Evolutionary conservation across 371 early-diverging fungal species (phyloP).

Genomic region (Globomyces sp.): DNA sequence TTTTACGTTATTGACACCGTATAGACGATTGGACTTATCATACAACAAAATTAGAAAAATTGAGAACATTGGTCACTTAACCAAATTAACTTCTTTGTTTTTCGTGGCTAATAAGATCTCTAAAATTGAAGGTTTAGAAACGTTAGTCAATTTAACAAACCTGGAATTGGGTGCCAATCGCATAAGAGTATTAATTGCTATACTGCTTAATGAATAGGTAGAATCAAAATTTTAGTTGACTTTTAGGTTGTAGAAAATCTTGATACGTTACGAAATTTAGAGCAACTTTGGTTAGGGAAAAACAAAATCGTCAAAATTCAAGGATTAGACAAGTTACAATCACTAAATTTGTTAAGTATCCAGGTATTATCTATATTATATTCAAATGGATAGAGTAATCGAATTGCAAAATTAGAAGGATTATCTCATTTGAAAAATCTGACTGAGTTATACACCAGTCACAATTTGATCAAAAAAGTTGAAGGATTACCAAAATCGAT

Average conservation of each 20-base stretch:
- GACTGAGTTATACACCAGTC: conserved; percentile 88
- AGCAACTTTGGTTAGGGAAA: conserved; percentile 93
- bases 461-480: conserved; percentile 78
- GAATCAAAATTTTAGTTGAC: conserved; percentile 72
- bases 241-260: conserved; percentile 54
- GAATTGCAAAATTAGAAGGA: conserved; percentile 77
- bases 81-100: conserved; percentile 41
- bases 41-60: conserved; percentile 42
- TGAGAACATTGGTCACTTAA: conserved; percentile 24
- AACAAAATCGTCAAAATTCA: conserved; percentile 82
- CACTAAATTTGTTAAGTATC: conserved; percentile 78
- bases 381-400: conserved; percentile 57
- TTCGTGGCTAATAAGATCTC: conserved; percentile 41
- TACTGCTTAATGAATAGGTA: conserved; percentile 68
- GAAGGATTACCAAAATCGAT: conserved; percentile 74
- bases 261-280: conserved; percentile 33
- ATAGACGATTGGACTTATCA: conserved; percentile 51
- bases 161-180: conserved; percentile 46
- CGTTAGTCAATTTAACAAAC: conserved; percentile 33
- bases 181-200: conserved; percentile 36
- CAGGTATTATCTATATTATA: conserved; percentile 45
- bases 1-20: background rate
- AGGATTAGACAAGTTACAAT: conserved; percentile 51
- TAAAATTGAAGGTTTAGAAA: conserved; percentile 35
- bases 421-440: conserved; percentile 61